Conservation (phyloP, 306 rosid genomes). For the Herpetospermum pedunculosum region DNA sequence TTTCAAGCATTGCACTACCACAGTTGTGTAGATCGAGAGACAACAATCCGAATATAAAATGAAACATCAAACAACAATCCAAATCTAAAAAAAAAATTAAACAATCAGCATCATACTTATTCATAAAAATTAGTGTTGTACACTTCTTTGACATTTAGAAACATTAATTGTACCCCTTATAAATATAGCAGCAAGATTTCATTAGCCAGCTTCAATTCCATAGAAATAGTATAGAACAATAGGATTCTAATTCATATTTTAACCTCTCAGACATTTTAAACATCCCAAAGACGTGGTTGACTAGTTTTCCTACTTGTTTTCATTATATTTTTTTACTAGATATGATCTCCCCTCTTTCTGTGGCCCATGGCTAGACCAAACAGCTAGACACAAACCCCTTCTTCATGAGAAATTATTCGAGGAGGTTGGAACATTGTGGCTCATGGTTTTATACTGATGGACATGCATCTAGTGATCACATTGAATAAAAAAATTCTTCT, state of each 20-base stretch:
- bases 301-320: not conserved
- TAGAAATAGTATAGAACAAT: not conserved
- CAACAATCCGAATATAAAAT: not conserved
- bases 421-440: not conserved
- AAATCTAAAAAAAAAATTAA: not conserved
- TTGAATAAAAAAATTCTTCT: too few species aligned
- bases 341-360: not conserved
- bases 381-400: not conserved
- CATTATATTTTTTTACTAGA: not conserved
- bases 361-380: not conserved
- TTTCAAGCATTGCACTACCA: constrained; percentile 12
- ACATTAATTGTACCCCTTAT: not conserved
- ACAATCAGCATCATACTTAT: not conserved
- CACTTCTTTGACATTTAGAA: not conserved
- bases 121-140: not conserved
- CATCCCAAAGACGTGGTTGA: not conserved
- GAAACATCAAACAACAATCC: constrained; percentile 1
- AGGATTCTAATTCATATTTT: not conserved
- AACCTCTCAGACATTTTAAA: not conserved
- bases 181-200: not conserved
- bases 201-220: not conserved
- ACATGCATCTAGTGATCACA: too few species aligned
- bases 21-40: constrained; percentile 7
- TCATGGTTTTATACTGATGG: not conserved
- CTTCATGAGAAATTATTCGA: not conserved